phyloP scores from a whole-genome alignment of 345 rosid species.

The Eucalyptus erythrocorys region DNA sequence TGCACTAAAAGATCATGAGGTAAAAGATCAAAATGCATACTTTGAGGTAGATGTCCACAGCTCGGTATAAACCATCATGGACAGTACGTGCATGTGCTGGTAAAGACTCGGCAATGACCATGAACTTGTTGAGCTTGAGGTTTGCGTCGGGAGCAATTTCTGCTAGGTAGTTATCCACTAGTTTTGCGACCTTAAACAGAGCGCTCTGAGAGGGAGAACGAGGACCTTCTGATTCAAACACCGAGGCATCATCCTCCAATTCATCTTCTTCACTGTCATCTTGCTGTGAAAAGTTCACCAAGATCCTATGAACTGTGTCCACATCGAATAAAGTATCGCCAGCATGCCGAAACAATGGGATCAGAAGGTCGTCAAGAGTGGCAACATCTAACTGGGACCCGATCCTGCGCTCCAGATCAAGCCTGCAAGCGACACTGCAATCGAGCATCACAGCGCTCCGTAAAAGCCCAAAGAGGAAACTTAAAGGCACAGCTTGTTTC shows the following conservation, averaged over 20 bases:
- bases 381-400: conserved; percentile 90
- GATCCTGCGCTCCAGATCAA: conserved; percentile 85
- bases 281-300: conserved; percentile 92
- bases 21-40: conserved; percentile 14
- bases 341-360: conserved; percentile 76
- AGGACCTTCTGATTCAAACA: conserved; percentile 73
- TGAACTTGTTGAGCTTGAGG: conserved; percentile 80
- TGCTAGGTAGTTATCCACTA: conserved; percentile 86
- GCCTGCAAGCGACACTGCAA: conserved; percentile 60
- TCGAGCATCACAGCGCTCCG: conserved; percentile 91
- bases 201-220: conserved; percentile 78
- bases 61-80: conserved; percentile 87
- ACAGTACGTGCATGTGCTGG: conserved; percentile 81
- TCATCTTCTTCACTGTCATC: conserved; percentile 88
- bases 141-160: conserved; percentile 96
- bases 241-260: conserved; percentile 67
- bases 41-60: conserved; percentile 85
- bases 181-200: conserved; percentile 70
- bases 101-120: conserved; percentile 79
- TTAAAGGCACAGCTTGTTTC: conserved; percentile 80
- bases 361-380: conserved; percentile 81
- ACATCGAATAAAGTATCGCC: conserved; percentile 92
- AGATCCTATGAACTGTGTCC: conserved; percentile 82
- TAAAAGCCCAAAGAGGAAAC: conserved; percentile 76
- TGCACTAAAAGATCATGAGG: neutral